These are phyloP conservation scores for Botrytis deweyae DNA, from an alignment of 2,329 filamentous ascomycete genomes.

Conservation along the genomic window DNA sequence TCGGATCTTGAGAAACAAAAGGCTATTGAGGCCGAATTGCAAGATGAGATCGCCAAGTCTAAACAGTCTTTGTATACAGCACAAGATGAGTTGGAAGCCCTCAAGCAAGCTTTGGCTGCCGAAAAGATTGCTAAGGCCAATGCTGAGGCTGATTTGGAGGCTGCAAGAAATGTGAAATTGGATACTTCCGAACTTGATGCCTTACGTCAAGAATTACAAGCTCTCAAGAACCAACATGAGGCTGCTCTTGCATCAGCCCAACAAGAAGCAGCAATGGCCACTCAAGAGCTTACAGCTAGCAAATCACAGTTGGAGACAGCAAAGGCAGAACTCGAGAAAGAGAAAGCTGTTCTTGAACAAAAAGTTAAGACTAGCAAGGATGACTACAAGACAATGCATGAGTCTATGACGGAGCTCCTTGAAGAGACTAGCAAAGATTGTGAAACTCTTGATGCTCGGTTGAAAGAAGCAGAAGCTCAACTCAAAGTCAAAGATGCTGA, in stretches of 20 bases:
- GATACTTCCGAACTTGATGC: slow-evolving; percentile 56
- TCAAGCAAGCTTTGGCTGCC: slow-evolving; percentile 39
- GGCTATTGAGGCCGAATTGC: slow-evolving; percentile 42
- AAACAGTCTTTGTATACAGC: slow-evolving; percentile 40
- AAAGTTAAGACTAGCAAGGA: slow-evolving; percentile 52
- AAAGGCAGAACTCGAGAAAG: slow-evolving; percentile 54
- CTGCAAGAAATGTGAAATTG: slow-evolving; percentile 53
- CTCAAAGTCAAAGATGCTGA: slow-evolving; percentile 59
- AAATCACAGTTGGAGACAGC: slow-evolving; percentile 44
- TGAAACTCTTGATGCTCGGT: slow-evolving; percentile 42
- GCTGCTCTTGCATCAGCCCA: slow-evolving; percentile 43
- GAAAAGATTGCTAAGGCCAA: slow-evolving; percentile 48
- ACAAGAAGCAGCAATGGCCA: slow-evolving; percentile 39
- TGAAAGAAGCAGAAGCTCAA: slow-evolving; percentile 44
- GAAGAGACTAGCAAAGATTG: slow-evolving; percentile 51
- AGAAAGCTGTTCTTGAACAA: slow-evolving; percentile 51
- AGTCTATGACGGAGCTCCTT: slow-evolving; percentile 59
- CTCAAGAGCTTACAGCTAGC: slow-evolving; percentile 43
- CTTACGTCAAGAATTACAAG: slow-evolving; percentile 51
- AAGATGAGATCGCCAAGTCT: slow-evolving; percentile 48
- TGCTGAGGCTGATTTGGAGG: slow-evolving; percentile 57
- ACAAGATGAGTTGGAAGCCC: slow-evolving; percentile 33
- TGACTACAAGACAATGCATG: slow-evolving; percentile 60
- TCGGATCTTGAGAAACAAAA: slow-evolving; percentile 36
- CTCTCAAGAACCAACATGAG: slow-evolving; percentile 49